phyloP scores from a whole-genome alignment of 164 flowering plant species.

The Vitis cinerea region DNA sequence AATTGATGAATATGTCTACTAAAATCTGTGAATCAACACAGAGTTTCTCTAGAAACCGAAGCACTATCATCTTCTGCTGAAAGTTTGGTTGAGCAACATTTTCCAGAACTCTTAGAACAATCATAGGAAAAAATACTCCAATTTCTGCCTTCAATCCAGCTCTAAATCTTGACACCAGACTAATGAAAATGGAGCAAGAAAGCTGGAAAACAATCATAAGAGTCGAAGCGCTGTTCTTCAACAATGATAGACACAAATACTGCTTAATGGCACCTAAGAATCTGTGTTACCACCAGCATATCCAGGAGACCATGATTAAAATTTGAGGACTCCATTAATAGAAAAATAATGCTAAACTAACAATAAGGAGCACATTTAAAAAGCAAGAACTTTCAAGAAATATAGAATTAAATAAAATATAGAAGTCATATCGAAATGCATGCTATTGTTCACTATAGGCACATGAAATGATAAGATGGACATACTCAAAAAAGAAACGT shows the following conservation, averaged over 20 bases:
- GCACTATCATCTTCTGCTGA: slow-evolving; percentile 98
- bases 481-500: background rate
- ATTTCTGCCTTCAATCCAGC: slow-evolving; percentile 99
- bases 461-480: background rate
- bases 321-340: background rate
- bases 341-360: background rate
- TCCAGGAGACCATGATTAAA: background rate
- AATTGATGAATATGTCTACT: slow-evolving; percentile 90
- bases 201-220: slow-evolving; percentile 98
- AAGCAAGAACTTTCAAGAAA: background rate
- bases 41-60: slow-evolving; percentile 83
- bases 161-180: slow-evolving; percentile 93
- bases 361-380: background rate
- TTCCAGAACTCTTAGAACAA: slow-evolving; percentile 95
- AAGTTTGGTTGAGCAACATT: slow-evolving; percentile 97
- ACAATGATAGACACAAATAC: slow-evolving; percentile 85
- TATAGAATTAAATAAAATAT: background rate
- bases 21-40: slow-evolving; percentile 90
- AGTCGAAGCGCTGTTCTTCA: slow-evolving; percentile 97
- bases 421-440: background rate
- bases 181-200: slow-evolving; percentile 95
- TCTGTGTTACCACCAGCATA: slow-evolving; percentile 45
- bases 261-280: slow-evolving; percentile 98
- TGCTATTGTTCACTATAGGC: background rate
- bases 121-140: slow-evolving; percentile 99